Conservation (phyloP, 1,284 basidiomycete species). For the Tilletia setariae region DNA sequence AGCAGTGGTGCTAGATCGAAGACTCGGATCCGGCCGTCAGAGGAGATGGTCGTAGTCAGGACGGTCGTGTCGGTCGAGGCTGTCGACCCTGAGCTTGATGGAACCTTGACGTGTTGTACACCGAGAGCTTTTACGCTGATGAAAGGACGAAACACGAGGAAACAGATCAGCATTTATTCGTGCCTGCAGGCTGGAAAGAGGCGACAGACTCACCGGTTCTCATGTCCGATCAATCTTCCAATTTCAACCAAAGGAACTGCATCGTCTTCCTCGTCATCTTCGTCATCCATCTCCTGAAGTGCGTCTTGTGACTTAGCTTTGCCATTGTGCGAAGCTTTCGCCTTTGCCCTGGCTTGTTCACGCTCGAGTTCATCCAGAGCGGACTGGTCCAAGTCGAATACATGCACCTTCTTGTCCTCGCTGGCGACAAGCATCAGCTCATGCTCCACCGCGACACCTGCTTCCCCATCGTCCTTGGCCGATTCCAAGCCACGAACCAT, state of each 20-base stretch:
- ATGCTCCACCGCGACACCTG: constrained; percentile 24
- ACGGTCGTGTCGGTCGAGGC: constrained; percentile 10
- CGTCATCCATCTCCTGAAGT: constrained; percentile 22
- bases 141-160: no score
- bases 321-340: constrained; percentile 18
- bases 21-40: constrained; percentile 48
- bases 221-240: constrained; percentile 43
- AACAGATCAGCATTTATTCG: no score
- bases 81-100: not conserved
- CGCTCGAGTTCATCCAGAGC: constrained; percentile 13
- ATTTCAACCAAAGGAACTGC: constrained; percentile 33
- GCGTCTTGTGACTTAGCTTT: constrained; percentile 21
- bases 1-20: constrained; percentile 39
- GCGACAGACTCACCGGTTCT: constrained; percentile 37
- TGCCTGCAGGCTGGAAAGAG: not conserved
- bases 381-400: constrained; percentile 15
- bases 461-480: not conserved
- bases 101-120: constrained; percentile 26
- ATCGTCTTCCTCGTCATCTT: constrained; percentile 17
- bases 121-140: constrained; percentile 27
- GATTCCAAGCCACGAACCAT: not conserved
- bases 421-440: constrained; percentile 39
- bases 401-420: constrained; percentile 20
- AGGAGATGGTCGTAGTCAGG: constrained; percentile 46
- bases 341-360: constrained; percentile 20